phyloP scores from a whole-genome alignment of 116 monocot species.

The Cymodocea nodosa region DNA sequence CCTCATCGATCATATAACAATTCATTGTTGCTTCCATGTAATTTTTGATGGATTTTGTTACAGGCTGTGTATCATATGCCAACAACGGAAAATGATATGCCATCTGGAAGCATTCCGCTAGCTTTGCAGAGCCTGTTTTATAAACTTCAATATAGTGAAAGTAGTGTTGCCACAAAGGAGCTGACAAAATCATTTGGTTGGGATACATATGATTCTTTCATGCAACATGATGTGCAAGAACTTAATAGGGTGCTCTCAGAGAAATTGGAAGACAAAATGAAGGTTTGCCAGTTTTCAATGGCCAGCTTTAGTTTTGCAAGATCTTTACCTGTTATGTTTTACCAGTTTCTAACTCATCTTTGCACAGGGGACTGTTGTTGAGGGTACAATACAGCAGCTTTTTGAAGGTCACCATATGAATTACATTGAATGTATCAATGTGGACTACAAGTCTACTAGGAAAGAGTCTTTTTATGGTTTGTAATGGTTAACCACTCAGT shows the following conservation, averaged over 20 bases:
- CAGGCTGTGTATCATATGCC: constrained; percentile 99
- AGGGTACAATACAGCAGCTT: constrained; percentile 86
- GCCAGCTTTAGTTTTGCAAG: not conserved
- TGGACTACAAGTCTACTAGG: constrained; percentile 80
- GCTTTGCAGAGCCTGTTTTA: constrained; percentile 87
- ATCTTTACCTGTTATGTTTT: not conserved
- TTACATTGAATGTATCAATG: constrained; percentile 92
- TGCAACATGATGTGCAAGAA: constrained; percentile 99
- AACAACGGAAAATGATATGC: constrained; percentile 94
- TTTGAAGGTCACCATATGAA: constrained; percentile 98
- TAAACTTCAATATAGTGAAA: constrained; percentile 90
- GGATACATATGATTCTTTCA: constrained; percentile 93
- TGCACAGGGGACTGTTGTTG: constrained; percentile 83
- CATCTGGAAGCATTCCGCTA: constrained; percentile 84
- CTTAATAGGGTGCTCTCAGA: constrained; percentile 89
- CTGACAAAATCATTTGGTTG: constrained; percentile 95
- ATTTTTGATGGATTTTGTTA: not conserved
- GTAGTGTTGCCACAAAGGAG: constrained; percentile 91
- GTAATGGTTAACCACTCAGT: too few species aligned
- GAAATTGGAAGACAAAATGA: constrained; percentile 98
- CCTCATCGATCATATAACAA: too few species aligned
- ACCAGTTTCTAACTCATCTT: not conserved
- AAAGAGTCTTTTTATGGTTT: constrained; percentile 90
- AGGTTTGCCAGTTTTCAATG: constrained; percentile 27
- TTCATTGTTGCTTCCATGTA: too few species aligned